Evolutionary conservation across 176 grass and related monocot species (phyloP).

Genomic region (Echinochloa phyllopogon): DNA sequence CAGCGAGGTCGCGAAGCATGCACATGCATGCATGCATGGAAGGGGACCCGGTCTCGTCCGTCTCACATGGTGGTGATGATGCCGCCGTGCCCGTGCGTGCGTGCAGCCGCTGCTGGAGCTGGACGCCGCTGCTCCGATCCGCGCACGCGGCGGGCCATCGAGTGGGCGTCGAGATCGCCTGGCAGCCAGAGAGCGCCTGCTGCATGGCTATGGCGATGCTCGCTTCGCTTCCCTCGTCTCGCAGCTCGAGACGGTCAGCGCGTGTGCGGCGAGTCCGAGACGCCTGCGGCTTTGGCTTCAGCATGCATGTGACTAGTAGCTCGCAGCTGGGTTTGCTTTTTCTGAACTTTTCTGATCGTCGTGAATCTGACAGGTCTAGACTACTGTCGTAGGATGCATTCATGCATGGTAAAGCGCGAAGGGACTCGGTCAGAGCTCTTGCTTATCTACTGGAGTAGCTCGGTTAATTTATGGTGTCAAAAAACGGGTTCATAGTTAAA

Average conservation of each 20-base stretch:
- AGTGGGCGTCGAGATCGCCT: conserved; percentile 28
- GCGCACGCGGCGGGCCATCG: conserved; percentile 32
- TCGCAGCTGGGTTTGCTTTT: neutral
- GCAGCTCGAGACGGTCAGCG: conserved; percentile 31
- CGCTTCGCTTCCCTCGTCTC: neutral
- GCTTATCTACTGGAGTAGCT: neutral
- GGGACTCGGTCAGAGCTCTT: neutral
- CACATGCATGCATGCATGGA: neutral
- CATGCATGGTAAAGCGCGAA: neutral
- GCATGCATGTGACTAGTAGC: conserved; percentile 35
- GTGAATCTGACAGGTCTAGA: conserved; percentile 13
- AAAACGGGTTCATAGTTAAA: neutral
- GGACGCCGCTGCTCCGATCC: neutral
- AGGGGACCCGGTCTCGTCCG: neutral
- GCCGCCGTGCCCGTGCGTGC: conserved; percentile 6
- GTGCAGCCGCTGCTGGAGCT: neutral
- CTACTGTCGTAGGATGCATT: conserved; percentile 1
- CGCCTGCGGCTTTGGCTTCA: neutral
- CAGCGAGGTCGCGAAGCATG: neutral
- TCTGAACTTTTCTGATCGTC: conserved; percentile 31
- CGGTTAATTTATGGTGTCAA: conserved; percentile 10
- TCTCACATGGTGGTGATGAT: neutral
- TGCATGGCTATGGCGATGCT: conserved; percentile 25
- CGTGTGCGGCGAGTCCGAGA: conserved; percentile 23
- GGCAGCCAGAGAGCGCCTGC: neutral